A percentile compares a stretch with the other conserved stretches of the same genome.
Evolutionary conservation across 2,329 filamentous ascomycete genomes (phyloP).

Genomic region (Blumeriella jaapii): DNA sequence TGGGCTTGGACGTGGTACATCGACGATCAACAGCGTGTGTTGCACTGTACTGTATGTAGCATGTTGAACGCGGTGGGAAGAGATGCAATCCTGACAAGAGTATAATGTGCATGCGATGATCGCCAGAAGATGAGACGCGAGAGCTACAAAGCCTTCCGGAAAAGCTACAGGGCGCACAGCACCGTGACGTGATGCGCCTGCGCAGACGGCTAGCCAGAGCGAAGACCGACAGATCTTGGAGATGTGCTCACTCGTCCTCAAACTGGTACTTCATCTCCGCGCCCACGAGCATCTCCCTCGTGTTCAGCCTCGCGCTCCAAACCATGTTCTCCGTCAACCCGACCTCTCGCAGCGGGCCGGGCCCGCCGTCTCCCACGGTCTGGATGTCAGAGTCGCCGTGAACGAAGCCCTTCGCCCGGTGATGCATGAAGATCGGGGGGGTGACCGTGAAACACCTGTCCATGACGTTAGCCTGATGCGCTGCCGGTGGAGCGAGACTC

Average conservation of each 20-base stretch:
- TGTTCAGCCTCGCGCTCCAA: constrained; percentile 24
- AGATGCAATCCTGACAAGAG: too few species aligned
- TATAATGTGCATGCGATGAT: too few species aligned
- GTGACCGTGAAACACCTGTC: constrained; percentile 26
- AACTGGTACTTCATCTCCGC: constrained; percentile 3
- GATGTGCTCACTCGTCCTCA: background rate
- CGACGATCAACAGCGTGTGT: too few species aligned
- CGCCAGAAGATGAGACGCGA: too few species aligned
- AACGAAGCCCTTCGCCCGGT: constrained; percentile 24
- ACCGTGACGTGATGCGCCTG: too few species aligned
- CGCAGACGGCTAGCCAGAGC: too few species aligned
- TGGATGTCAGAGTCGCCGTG: constrained; percentile 27
- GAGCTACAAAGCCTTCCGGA: too few species aligned
- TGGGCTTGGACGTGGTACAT: too few species aligned
- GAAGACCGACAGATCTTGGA: background rate
- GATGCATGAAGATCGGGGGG: constrained; percentile 29
- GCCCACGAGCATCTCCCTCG: constrained; percentile 1
- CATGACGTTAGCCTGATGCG: background rate
- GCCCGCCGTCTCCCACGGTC: constrained; percentile 8
- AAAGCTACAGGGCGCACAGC: too few species aligned
- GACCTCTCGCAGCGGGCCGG: constrained; percentile 10
- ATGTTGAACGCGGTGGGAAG: too few species aligned
- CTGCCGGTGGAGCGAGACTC: background rate
- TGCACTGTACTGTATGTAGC: too few species aligned
- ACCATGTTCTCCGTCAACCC: constrained; percentile 27